Evolutionary conservation across 331 rosid genomes (phyloP), one percentile per base, ranked within the genome.

Genomic region (Pyracantha coccinea): DNA sequence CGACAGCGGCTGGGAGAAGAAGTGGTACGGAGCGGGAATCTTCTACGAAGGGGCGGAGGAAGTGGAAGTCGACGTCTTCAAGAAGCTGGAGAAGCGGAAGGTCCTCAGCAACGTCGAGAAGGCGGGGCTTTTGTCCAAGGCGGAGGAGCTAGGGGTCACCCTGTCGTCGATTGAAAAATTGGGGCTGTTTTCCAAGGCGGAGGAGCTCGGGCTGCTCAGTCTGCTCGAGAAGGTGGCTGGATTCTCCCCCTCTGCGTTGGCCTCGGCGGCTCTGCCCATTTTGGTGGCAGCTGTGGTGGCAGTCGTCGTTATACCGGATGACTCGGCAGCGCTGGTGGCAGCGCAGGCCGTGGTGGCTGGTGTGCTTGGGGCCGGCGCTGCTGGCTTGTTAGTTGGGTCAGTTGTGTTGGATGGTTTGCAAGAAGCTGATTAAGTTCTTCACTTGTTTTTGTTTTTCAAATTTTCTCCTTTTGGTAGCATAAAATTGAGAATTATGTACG

Each of bases 11-110:
- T 93, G 98, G 98, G 69, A 91, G 88, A 93, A 93, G 55, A 74
- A 93, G 57, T 93, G 98, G 98, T 93, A 83, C 83, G 98, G 98
- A 4, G 82, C 95, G 1, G 98, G 98, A 23, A 88, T 93, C 12
- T 93, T 93, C 93, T 93, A 84, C 85, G 98, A 91, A 67, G 96
- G 97, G 6, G 78, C 89, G 78, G 98, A 93, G 66, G 86, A 81
- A 6, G 92, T 93, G 23, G 91, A 93, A 9, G 96, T 93, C 23
- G 98, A 93, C 78, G 97, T 93, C 75, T 93, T 93, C 91, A 93
- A 91, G 91, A 86, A 88, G 74, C 83, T 93, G 4, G 97, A 93
- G 89, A 88, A 89, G 87, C 80, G 77, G 59, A 93, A 91, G 75
- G 91, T 93, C 2, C 78, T 93, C 44, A 93, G 98, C 88, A 91